Evolutionary conservation across 2,329 filamentous ascomycete species (phyloP).

Genomic region (Bipolaris zeicola): DNA sequence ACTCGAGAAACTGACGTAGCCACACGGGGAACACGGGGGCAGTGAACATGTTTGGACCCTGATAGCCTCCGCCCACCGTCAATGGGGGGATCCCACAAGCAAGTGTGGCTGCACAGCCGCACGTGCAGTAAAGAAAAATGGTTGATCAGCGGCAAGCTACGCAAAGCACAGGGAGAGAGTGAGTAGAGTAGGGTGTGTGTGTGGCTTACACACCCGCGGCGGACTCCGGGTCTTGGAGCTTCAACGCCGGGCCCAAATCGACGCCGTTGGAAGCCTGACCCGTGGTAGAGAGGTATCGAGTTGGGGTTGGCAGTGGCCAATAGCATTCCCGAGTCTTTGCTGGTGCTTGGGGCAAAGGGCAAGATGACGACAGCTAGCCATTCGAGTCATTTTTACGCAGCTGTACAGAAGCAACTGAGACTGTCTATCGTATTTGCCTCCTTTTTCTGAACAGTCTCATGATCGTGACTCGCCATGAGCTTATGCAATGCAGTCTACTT

Average conservation of each 20-base stretch:
- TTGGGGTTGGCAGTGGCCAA: neutral
- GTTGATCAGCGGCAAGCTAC: conserved; percentile 5
- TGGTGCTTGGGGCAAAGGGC: neutral
- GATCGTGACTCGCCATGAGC: neutral
- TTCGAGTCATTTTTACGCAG: neutral
- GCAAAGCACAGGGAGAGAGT: neutral
- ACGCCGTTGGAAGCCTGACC: conserved; percentile 10
- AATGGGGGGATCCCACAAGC: neutral
- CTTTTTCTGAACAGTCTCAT: neutral
- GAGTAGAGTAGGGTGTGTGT: too few relatives aligned
- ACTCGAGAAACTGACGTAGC: conserved; percentile 24
- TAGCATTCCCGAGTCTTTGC: neutral
- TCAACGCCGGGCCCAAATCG: conserved; percentile 5
- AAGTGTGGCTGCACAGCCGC: conserved; percentile 5
- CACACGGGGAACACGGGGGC: neutral
- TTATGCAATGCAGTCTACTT: too few relatives aligned
- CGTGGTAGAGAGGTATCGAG: conserved; percentile 20
- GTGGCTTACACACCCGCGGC: neutral
- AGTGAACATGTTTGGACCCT: conserved; percentile 5
- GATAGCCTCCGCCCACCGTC: neutral
- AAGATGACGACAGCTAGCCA: neutral
- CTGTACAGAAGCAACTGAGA: neutral
- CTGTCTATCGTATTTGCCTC: neutral
- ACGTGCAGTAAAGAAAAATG: neutral
- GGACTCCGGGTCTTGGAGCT: conserved; percentile 5